Base-by-base conservation (phyloP, 768 basidiomycete genomes). In the Pleurotus sapidus region DNA sequence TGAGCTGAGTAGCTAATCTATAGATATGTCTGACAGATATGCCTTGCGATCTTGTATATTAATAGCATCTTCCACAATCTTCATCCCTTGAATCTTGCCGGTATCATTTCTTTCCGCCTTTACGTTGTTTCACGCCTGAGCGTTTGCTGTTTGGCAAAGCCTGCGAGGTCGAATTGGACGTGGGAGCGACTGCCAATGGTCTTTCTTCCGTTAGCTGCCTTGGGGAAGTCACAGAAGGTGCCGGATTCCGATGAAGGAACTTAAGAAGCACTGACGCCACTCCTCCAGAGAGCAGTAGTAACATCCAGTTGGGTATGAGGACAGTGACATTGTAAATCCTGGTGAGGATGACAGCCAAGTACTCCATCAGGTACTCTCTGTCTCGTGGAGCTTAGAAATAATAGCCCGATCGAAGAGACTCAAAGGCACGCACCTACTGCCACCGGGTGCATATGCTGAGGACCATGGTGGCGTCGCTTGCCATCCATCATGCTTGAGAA, bases 331-430 rank as follows among this genome's bases (percentile, higher is more conserved):
- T 72, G 74, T 92, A 92, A 46, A 76, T 43, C 59, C 73, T 76
- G 42, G 80, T 78, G 55, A 84, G 61, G 14, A 64, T 68, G 25
- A 76, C 61, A 0, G 87, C 87, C 49, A 84, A 64, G 64, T 79
- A 80, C 58, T 87, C 81, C 73, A 92, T 71, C 24, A 90, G 62
- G 67, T 74, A 85, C 75, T 91, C 91, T 56, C 91, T 93, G 60
- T 15, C 49, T 37, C 18, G 1, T 49, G 56, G 50, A 45, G 34
- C 43, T 15, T 53, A 57, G 42, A 37, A 40, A 17, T 34, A 43
- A 23, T 15, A 49, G 23, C 37, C 5, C 2, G 18, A 24, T 34
- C 17, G 46, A 15, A 24, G 12, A 43, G 24, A 38, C 43, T 34
- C 30, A 34, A 15, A 55, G 18, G 14, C 14, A 57, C 65, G 25